Base-by-base conservation (phyloP, 2,329 filamentous ascomycete genomes). In the Diaporthe humulicola region DNA sequence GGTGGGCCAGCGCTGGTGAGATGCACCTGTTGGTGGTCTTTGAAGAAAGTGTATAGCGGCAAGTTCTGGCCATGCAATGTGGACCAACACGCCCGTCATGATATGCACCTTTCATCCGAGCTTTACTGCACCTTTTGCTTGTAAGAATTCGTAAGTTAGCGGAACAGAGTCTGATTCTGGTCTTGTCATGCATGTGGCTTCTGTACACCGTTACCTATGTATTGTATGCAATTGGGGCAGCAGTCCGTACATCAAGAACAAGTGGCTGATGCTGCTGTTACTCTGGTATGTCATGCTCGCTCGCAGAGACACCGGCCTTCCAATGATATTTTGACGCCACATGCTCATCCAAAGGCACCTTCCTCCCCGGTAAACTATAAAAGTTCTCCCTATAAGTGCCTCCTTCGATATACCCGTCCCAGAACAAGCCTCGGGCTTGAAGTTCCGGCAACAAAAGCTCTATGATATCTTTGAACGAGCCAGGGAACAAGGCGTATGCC, bases 391-490 rank as follows among this genome's bases (percentile, higher is more conserved):
- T 78, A 52, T 86, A 86, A 0, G 85, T 86, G 3, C 85, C 85
- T 0, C 83, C 81, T 4, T 85, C 82, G 0, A 86, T 82, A 57
- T 88, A 88, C 38, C 85, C 84, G 28, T 86, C 85, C 85, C 86
- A 90, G 78, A 92, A 90, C 5, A 92, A 78, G 0, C 91, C 91
- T 19, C 92, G 84, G 30, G 83, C 82, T 57, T 86, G 86, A 36
- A 94, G 81, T 76, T 93, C 93, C 0, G 93, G 92, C 0, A 94
- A 78, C 3, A 94, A 81, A 14, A 93, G 83, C 12, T 92, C 88
- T 42, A 92, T 88, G 1, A 94, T 88, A 76, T 94, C 92, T 73
- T 92, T 88, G 80, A 94, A 94, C 0, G 90, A 91, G 56, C 88
- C 87, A 0, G 91, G 93, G 74, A 86, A 83, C 0, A 85, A 75